Conservation (phyloP, 2,329 filamentous ascomycete species). For the Alternaria gaisen region DNA sequence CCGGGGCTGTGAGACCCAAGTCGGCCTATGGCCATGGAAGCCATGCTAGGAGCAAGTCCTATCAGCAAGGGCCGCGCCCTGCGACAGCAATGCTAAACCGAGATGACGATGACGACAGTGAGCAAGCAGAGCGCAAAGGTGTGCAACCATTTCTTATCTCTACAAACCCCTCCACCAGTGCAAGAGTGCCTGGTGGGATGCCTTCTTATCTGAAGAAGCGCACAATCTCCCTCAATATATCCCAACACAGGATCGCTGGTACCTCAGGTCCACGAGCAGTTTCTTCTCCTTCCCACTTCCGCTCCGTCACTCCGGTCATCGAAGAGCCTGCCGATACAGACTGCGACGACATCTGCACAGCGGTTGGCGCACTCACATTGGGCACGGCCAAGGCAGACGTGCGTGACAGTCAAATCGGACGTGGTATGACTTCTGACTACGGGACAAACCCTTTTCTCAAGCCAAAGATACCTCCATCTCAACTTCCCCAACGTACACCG, state of each 20-base stretch:
- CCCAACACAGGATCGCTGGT: conserved; percentile 24
- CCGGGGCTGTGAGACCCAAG: conserved; percentile 56
- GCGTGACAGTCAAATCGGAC: conserved; percentile 32
- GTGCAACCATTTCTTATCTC: conserved; percentile 54
- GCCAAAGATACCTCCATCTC: conserved; percentile 28
- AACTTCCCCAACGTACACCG: conserved; percentile 37
- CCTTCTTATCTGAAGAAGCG: conserved; percentile 29
- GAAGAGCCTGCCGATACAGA: conserved; percentile 43
- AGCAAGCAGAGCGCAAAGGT: conserved; percentile 56
- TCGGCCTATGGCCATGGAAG: conserved; percentile 54
- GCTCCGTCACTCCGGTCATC: conserved; percentile 34
- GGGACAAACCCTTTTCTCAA: conserved; percentile 34
- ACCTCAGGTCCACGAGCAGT: conserved; percentile 29
- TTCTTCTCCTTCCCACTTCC: conserved; percentile 37
- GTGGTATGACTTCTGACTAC: conserved; percentile 42
- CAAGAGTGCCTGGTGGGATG: conserved; percentile 44
- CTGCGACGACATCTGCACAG: conserved; percentile 37
- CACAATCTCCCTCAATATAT: conserved; percentile 27
- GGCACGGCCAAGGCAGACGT: conserved; percentile 29
- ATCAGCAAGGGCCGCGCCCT: conserved; percentile 52
- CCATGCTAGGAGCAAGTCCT: conserved; percentile 59
- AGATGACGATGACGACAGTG: conserved; percentile 53
- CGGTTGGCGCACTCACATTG: conserved; percentile 38
- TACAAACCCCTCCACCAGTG: conserved; percentile 39
- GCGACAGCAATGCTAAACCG: conserved; percentile 53